Evolutionary conservation across 1,139 yeast species (phyloP), one percentile per base, ranked within the genome.

Genomic region (Lodderomyces margitis): DNA sequence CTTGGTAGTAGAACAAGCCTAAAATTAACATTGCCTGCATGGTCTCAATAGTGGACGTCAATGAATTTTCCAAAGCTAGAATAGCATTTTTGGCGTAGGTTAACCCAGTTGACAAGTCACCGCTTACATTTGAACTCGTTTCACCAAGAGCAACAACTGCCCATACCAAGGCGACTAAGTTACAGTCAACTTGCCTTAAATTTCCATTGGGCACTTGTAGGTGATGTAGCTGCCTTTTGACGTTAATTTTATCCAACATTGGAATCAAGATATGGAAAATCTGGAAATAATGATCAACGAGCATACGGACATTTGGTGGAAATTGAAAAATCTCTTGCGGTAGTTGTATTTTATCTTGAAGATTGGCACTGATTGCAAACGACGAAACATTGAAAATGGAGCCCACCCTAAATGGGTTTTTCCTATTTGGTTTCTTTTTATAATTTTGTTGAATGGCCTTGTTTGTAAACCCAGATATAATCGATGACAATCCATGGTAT

Each of bases 321-420:
- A 58, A 58, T 30, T 47, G 47, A 27, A 53, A 51, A 8, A 58
- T 50, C 36, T 57, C 61, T n/a, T 19, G 25, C 11, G 52, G 52
- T 23, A 48, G 40, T 27, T 41, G 46, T 16, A 48, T 39, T 16
- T 40, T 41, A 36, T 48, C 43, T 4, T 48, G 41, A 20, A 48
- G 37, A n/a, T 44, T 35, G n/a, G 60, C 58, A 34, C 46, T 47
- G 12, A 53, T 43, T 14, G 55, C 51, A 33, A 53, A 47, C 19
- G 60, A 56, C 10, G 56, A 50, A 4, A 58, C 44, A 40, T 56
- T 53, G 43, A 58, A 58, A 10, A 58, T 55, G 10, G 61, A 55
- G 1, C 59, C 60, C 17, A 58, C 62, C 33, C 59, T 42, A 37
- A 58, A 58, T 12, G 62, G 61, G 32, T 47, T 50, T 30, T 44